Evolutionary conservation across 805 yeast genomes (phyloP).

Genomic region (Saccharomycopsis guyanensis): DNA sequence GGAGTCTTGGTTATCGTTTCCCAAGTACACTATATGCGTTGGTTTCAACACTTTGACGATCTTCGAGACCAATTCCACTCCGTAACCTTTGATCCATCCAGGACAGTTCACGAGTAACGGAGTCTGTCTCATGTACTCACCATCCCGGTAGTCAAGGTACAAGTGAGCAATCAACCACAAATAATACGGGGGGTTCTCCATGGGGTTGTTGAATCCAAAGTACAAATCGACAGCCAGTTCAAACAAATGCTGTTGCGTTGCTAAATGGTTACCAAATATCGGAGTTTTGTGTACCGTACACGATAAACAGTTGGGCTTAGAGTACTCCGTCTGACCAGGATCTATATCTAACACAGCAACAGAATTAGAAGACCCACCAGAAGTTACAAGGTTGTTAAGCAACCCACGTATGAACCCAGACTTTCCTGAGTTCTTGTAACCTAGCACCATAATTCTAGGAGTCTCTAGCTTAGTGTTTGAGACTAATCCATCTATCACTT

Average conservation of each 20-base stretch:
- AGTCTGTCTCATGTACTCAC: constrained; percentile 21
- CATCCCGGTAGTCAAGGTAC: constrained; percentile 18
- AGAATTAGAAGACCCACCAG: constrained; percentile 18
- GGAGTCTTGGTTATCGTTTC: neutral
- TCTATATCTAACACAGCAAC: constrained; percentile 44
- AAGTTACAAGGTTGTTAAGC: constrained; percentile 30
- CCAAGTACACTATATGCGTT: constrained; percentile 28
- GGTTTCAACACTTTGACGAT: constrained; percentile 29
- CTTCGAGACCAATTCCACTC: constrained; percentile 31
- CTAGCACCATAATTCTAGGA: constrained; percentile 34
- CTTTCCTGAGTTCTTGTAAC: constrained; percentile 50
- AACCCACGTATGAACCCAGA: constrained; percentile 41
- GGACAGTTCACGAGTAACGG: constrained; percentile 31
- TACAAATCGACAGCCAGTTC: constrained; percentile 23
- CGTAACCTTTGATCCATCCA: constrained; percentile 40
- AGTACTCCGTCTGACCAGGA: constrained; percentile 50
- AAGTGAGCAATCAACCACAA: constrained; percentile 26
- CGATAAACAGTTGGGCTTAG: constrained; percentile 41
- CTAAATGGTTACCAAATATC: constrained; percentile 23
- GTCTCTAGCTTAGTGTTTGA: neutral
- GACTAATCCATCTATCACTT: neutral
- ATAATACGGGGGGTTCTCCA: constrained; percentile 29
- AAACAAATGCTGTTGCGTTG: constrained; percentile 4
- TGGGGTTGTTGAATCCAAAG: constrained; percentile 34
- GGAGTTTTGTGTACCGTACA: constrained; percentile 29